Conservation (phyloP, 1,284 basidiomycete species). For the Leccinum colubrinum region DNA sequence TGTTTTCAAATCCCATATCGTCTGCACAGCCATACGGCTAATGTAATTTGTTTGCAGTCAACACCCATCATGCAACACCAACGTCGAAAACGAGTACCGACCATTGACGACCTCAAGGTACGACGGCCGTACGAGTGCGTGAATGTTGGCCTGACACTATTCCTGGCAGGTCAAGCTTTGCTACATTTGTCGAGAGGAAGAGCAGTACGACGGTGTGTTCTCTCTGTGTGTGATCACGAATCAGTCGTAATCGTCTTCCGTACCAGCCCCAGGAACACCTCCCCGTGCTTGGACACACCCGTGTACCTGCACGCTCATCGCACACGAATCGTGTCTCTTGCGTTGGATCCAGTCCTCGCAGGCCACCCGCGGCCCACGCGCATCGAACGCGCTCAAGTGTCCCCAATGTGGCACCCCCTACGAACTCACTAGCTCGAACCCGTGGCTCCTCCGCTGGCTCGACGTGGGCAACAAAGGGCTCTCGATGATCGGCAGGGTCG, state of each 20-base stretch:
- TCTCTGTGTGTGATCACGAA: not conserved
- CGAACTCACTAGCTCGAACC: constrained; percentile 62
- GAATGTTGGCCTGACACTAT: constrained; percentile 5
- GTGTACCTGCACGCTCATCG: constrained; percentile 74
- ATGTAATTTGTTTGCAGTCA: not conserved
- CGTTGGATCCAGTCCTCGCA: constrained; percentile 74
- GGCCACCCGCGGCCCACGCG: constrained; percentile 42
- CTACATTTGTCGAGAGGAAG: constrained; percentile 77
- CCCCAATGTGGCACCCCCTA: constrained; percentile 73
- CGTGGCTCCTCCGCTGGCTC: constrained; percentile 48
- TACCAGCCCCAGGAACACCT: constrained; percentile 42
- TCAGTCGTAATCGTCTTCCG: not conserved
- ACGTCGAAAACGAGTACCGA: constrained; percentile 23
- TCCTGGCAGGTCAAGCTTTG: constrained; percentile 63
- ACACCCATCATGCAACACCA: constrained; percentile 22
- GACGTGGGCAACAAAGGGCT: constrained; percentile 48
- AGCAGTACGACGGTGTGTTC: constrained; percentile 50
- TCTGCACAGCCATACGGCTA: not conserved
- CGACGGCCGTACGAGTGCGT: not conserved
- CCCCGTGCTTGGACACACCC: constrained; percentile 71
- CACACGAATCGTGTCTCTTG: constrained; percentile 74
- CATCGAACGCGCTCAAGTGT: constrained; percentile 68
- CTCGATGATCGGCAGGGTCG: constrained; percentile 47
- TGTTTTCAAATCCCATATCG: constrained; percentile 15
- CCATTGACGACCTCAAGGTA: constrained; percentile 33